These are phyloP conservation scores for Mayamaea pseudoterrestris DNA, from an alignment of 108 stramenopile genomes.

Conservation along the genomic window DNA sequence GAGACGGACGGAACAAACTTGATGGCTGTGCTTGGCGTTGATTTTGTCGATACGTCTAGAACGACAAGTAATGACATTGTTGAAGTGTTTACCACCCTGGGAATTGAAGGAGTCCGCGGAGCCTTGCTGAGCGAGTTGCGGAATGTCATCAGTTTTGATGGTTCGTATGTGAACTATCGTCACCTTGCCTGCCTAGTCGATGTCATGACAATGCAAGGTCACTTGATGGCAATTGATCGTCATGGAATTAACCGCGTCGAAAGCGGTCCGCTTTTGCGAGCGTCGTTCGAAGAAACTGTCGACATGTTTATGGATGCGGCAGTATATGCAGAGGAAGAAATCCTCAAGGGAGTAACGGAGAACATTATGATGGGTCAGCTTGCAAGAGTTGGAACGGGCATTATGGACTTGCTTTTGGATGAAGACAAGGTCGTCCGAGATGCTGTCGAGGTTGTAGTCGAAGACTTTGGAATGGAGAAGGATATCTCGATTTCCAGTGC, in stretches of 20 bases:
- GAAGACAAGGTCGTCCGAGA: conserved; percentile 86
- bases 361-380: conserved; percentile 98
- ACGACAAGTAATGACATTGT: conserved; percentile 93
- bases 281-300: conserved; percentile 98
- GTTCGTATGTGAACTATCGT: conserved; percentile 98
- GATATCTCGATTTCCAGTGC: conserved; percentile 40
- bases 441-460: conserved; percentile 82
- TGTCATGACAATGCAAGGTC: conserved; percentile 97
- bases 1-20: conserved; percentile 98
- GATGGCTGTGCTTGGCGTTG: conserved; percentile 84
- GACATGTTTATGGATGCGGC: conserved; percentile 98
- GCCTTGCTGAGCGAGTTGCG: conserved; percentile 75
- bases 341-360: conserved; percentile 91
- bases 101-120: conserved; percentile 93
- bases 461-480: conserved; percentile 59
- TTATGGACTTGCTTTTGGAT: conserved; percentile 91
- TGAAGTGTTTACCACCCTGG: conserved; percentile 90
- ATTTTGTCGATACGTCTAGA: conserved; percentile 87
- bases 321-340: conserved; percentile 85
- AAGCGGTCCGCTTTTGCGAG: conserved; percentile 87
- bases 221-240: conserved; percentile 94
- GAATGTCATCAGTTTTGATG: conserved; percentile 91
- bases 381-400: conserved; percentile 88
- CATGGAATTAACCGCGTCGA: conserved; percentile 98
- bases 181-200: conserved; percentile 95